Conservation (phyloP, 495 filamentous ascomycete genomes). For the Melanomma pulvis-pyrius region DNA sequence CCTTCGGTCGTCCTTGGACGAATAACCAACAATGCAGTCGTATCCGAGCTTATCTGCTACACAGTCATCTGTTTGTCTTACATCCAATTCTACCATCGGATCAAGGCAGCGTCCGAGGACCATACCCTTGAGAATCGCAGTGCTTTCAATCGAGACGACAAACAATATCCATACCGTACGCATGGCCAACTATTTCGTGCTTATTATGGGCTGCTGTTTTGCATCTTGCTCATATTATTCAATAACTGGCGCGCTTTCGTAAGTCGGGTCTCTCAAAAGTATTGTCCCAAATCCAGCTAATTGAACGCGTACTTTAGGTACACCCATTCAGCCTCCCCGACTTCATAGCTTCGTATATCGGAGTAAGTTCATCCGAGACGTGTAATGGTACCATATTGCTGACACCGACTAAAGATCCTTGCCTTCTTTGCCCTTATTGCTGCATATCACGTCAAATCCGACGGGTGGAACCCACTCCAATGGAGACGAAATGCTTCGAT, state of each 20-base stretch:
- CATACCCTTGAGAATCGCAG: slow-evolving; percentile 40
- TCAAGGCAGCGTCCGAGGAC: slow-evolving; percentile 35
- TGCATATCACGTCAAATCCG: slow-evolving; percentile 42
- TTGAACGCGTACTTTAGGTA: neutral
- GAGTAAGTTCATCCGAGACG: slow-evolving; percentile 43
- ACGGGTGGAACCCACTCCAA: slow-evolving; percentile 39
- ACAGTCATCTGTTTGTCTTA: slow-evolving; percentile 51
- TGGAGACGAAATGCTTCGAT: slow-evolving; percentile 38
- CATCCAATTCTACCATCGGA: slow-evolving; percentile 46
- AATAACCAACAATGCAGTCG: slow-evolving; percentile 52
- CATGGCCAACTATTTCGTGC: slow-evolving; percentile 54
- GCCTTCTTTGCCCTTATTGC: slow-evolving; percentile 41
- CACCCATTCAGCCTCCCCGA: slow-evolving; percentile 41
- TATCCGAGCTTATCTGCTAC: slow-evolving; percentile 52
- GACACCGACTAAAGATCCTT: slow-evolving; percentile 29
- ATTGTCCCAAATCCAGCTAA: neutral
- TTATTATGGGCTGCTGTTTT: slow-evolving; percentile 50
- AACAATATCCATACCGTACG: slow-evolving; percentile 53
- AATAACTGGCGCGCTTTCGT: slow-evolving; percentile 51
- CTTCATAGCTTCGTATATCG: slow-evolving; percentile 55
- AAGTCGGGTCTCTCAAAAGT: slow-evolving; percentile 30
- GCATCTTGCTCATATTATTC: slow-evolving; percentile 51
- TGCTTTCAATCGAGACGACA: slow-evolving; percentile 51
- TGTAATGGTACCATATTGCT: neutral
- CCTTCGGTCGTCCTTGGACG: slow-evolving; percentile 44